Evolutionary conservation across 2,329 filamentous ascomycete species (phyloP).

Genomic region (Lomentospora prolificans): DNA sequence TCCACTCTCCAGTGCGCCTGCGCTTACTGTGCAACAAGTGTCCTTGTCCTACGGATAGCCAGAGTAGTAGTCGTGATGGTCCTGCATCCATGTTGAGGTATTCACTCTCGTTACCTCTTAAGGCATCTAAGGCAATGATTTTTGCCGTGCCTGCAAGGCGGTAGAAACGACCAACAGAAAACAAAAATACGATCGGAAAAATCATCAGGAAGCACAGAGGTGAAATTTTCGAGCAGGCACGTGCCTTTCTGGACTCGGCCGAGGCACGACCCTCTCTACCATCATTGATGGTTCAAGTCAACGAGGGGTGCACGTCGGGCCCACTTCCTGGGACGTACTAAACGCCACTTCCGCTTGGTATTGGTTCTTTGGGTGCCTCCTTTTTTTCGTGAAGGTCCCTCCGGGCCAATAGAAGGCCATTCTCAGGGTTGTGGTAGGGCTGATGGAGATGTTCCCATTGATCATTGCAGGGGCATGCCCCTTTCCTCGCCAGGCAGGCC

Average conservation of each 20-base stretch:
- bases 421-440: neutral
- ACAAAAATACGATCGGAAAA: neutral
- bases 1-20: too few species aligned
- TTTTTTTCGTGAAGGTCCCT: neutral
- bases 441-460: neutral
- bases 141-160: neutral
- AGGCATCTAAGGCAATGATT: neutral
- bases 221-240: neutral
- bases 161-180: neutral
- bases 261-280: conserved; percentile 1
- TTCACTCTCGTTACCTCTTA: neutral
- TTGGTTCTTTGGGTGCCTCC: neutral
- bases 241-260: neutral
- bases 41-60: too few species aligned
- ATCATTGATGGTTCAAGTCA: neutral
- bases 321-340: neutral
- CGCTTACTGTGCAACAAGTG: too few species aligned
- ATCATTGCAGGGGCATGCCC: neutral
- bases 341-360: conserved; percentile 1
- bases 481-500: neutral
- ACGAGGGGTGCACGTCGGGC: neutral
- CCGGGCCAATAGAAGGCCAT: neutral
- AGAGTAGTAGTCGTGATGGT: too few species aligned
- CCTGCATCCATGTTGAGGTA: too few species aligned
- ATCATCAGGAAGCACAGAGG: neutral